Conservation (phyloP, 177 flowering plant species). For the Tripterygium wilfordii region DNA sequence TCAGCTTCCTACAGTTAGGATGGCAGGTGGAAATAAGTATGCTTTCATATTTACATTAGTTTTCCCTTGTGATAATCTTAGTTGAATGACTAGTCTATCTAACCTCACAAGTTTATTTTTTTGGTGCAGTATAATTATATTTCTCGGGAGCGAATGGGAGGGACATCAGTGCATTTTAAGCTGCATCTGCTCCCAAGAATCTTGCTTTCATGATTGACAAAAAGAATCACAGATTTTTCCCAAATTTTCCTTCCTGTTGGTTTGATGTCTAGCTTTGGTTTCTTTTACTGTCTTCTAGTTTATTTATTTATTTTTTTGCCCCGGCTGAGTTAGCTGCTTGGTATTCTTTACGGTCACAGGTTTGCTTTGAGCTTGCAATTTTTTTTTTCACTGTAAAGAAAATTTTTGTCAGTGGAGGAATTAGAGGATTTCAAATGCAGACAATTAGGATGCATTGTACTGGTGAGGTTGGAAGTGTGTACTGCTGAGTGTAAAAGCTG, state of each 20-base stretch:
- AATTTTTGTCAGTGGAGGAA: constrained; percentile 28
- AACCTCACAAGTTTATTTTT: too few relatives aligned
- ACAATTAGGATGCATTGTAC: constrained; percentile 37
- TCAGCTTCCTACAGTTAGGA: too few relatives aligned
- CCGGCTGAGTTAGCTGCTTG: constrained; percentile 32
- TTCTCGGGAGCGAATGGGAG: too few relatives aligned
- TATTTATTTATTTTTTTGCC: too few relatives aligned
- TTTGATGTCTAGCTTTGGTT: constrained; percentile 19
- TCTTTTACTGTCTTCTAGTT: constrained; percentile 2
- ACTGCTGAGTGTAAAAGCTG: constrained; percentile 52
- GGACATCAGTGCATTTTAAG: too few relatives aligned
- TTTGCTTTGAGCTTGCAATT: constrained; percentile 70
- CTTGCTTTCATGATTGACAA: too few relatives aligned
- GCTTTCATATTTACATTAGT: constrained; percentile 30
- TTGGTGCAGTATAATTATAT: too few relatives aligned
- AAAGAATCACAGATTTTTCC: too few relatives aligned
- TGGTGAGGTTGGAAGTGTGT: constrained; percentile 40
- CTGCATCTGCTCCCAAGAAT: too few relatives aligned
- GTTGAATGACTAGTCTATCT: too few relatives aligned
- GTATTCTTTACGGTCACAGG: constrained; percentile 52
- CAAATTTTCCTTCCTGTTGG: too few relatives aligned
- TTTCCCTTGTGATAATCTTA: constrained; percentile 1
- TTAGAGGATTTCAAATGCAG: constrained; percentile 26
- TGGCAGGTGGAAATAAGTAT: constrained; percentile 28
- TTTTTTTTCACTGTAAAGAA: constrained; percentile 19